A percentile compares a stretch with the other conserved stretches of the same genome.
Conservation (phyloP, 208 protist genomes). For the Crithidia thermophila region DNA sequence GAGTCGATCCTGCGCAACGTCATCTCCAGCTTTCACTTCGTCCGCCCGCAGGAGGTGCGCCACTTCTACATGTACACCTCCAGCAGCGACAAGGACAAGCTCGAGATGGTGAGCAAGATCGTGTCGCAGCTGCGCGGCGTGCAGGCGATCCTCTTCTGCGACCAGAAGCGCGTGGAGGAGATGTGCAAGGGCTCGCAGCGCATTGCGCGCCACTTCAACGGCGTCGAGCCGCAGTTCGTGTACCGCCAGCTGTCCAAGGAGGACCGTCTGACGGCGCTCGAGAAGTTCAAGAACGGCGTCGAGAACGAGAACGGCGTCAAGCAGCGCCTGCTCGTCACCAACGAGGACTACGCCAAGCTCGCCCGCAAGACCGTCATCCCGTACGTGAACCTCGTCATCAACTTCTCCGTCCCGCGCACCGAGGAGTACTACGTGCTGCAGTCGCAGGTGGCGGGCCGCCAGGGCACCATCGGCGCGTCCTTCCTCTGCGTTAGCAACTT, state of each 20-base stretch:
- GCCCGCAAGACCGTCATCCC: constrained; percentile 87
- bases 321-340: constrained; percentile 90
- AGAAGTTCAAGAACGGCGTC: constrained; percentile 88
- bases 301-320: constrained; percentile 76
- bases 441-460: constrained; percentile 80
- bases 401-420: constrained; percentile 78
- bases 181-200: constrained; percentile 66
- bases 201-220: constrained; percentile 77
- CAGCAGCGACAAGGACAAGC: constrained; percentile 79
- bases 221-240: constrained; percentile 79
- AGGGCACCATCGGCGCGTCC: constrained; percentile 80
- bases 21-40: constrained; percentile 85
- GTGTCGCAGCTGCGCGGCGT: constrained; percentile 87
- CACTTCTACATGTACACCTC: constrained; percentile 78
- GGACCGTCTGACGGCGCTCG: constrained; percentile 70
- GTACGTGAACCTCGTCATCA: constrained; percentile 91
- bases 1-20: constrained; percentile 72
- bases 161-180: constrained; percentile 81
- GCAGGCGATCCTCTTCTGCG: constrained; percentile 89
- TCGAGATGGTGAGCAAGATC: constrained; percentile 80
- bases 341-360: constrained; percentile 91
- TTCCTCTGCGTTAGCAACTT: constrained; percentile 73
- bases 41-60: constrained; percentile 71
- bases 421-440: constrained; percentile 90
- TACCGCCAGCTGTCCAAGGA: constrained; percentile 78